Base-by-base conservation (phyloP, 2,329 filamentous ascomycete species). In the Whalleya microplaca region DNA sequence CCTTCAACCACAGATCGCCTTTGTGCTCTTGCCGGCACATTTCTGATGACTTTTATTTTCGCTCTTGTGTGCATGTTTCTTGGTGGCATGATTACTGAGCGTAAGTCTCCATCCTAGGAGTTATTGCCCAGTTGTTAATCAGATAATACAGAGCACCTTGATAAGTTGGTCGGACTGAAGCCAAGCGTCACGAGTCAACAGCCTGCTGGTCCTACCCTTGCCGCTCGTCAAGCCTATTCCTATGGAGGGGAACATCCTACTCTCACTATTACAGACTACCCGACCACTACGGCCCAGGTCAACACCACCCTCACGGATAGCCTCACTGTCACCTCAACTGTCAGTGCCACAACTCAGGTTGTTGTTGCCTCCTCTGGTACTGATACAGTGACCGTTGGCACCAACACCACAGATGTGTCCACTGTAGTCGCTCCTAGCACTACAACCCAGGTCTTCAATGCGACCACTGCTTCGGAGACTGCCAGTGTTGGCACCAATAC, bases 271-370 rank as follows among this genome's bases (percentile, higher is more conserved):
- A 52, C 52, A 1, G 20, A 16, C 3, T 53, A 52, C 48, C 51
- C 51, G 21, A 27, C 53, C 12, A 46, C 63, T 40, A 64, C 65
- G 44, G 71, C 70, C 52, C 63, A 72, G 54, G 69, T 72, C 27
- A 72, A 48, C 27, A 32, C 21, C n/a, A 16, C 46, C 19, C 23
- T 27, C 4, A 53, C 54, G 16, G 51, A 51, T 18, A 44, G 71
- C 53, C 68, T 68, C 20, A 73, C 75, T 54, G 70, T 69, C 29
- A 53, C 63, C 42, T 66, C 68, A 56, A 41, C 66, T 52, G 56
- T 63, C 20, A 46, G 37, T 32, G 37, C 41, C 45, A 27, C 57
- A 62, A 19, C 47, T 64, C 41, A 64, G 48, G 53, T 40, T 42
- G 57, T 51, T 21, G 46, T 56, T 45, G 50, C 56, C 41, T 53